Conservation (phyloP, 1,284 basidiomycete genomes). For the Phlebopus sp. region DNA sequence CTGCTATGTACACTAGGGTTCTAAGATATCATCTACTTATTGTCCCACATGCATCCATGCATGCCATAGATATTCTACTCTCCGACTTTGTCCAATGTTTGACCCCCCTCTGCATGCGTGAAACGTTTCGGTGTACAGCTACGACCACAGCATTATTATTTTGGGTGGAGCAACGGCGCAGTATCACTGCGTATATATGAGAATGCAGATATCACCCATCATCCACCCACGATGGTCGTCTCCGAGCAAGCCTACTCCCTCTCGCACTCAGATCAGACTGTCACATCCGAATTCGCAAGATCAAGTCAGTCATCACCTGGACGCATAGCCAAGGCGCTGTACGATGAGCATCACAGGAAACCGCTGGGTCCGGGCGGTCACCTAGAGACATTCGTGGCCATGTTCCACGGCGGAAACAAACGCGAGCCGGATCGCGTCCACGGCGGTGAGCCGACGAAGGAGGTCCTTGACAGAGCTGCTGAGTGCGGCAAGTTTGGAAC, state of each 20-base stretch:
- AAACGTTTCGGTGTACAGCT: too few species aligned
- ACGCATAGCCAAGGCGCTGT: slow-evolving; percentile 23
- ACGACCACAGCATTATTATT: too few species aligned
- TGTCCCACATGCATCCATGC: too few species aligned
- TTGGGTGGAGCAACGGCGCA: too few species aligned
- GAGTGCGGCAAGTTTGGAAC: slow-evolving; percentile 42
- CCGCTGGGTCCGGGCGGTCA: slow-evolving; percentile 8
- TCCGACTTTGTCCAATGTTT: too few species aligned
- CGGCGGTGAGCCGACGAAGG: slow-evolving; percentile 31
- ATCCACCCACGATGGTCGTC: slow-evolving; percentile 21
- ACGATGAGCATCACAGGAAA: slow-evolving; percentile 17
- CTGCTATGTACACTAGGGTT: too few species aligned
- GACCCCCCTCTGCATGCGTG: too few species aligned
- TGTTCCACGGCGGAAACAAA: slow-evolving; percentile 20
- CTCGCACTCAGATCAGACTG: slow-evolving; percentile 24
- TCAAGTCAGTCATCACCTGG: slow-evolving; percentile 23
- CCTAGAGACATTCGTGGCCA: slow-evolving; percentile 18
- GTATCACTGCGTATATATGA: too few species aligned
- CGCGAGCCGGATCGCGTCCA: slow-evolving; percentile 21
- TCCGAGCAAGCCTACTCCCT: slow-evolving; percentile 26
- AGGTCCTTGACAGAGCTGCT: slow-evolving; percentile 39
- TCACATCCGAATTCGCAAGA: slow-evolving; percentile 29
- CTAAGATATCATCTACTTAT: neutral
- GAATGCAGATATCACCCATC: too few species aligned
- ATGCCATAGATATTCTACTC: too few species aligned